phyloP scores from a whole-genome alignment of 352 stramenopile genomes.

The Phytophthora foliorum region DNA sequence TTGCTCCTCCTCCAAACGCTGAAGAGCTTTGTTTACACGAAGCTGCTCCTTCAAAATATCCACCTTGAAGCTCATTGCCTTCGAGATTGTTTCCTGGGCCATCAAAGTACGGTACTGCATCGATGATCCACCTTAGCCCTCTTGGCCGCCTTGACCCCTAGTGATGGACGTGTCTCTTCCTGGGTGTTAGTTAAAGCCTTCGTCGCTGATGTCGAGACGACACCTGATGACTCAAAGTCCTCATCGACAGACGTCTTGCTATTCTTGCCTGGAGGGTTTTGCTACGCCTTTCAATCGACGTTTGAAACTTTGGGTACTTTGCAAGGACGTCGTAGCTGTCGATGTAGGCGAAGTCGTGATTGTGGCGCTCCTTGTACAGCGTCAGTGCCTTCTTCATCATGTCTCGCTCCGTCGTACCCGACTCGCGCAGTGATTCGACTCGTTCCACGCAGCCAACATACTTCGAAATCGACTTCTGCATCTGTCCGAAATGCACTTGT shows the following conservation, averaged over 20 bases:
- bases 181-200: not conserved
- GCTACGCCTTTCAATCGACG: not conserved
- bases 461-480: not conserved
- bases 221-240: not conserved
- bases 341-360: not conserved
- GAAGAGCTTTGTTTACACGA: not conserved
- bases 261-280: not conserved
- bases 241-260: not conserved
- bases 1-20: not conserved
- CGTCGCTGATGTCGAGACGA: not conserved
- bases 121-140: not conserved
- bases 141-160: not conserved
- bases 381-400: not conserved
- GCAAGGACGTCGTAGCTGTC: not conserved
- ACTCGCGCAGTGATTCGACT: not conserved
- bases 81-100: too few species aligned
- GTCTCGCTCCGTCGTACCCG: not conserved
- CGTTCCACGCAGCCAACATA: not conserved
- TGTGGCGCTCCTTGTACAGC: not conserved
- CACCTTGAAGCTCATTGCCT: not conserved
- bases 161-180: not conserved
- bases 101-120: not conserved
- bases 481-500: not conserved
- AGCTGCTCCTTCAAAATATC: not conserved
- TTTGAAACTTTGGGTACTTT: slow-evolving; percentile 2